Conservation (phyloP, 306 rosid species). For the Lathyrus oleraceus region DNA sequence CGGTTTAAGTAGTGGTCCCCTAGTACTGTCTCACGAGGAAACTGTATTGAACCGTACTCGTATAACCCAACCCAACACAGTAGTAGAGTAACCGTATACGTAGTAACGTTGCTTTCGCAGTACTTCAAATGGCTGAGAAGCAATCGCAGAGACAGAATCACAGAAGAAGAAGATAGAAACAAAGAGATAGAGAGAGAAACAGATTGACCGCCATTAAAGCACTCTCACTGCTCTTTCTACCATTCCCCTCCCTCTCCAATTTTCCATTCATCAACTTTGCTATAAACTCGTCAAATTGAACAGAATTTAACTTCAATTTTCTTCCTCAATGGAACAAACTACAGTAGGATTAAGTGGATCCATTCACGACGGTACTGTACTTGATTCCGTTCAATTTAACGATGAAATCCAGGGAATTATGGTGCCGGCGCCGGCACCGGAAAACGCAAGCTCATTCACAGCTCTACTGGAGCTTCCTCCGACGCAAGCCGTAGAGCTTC, state of each 20-base stretch:
- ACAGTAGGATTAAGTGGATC: conserved; percentile 56
- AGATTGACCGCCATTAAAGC: conserved; percentile 70
- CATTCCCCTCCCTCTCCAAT: neutral
- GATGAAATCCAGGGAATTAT: conserved; percentile 82
- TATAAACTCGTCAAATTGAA: conserved; percentile 24
- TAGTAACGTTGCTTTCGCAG: conserved; percentile 65
- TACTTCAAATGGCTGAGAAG: conserved; percentile 64
- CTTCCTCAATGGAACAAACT: conserved; percentile 54
- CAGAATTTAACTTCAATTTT: conserved; percentile 10
- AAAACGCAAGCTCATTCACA: conserved; percentile 80
- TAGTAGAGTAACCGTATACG: conserved; percentile 35
- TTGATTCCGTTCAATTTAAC: conserved; percentile 78
- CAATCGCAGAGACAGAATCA: conserved; percentile 44
- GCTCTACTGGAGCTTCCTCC: conserved; percentile 93
- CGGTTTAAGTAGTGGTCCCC: conserved; percentile 41
- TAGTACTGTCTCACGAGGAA: conserved; percentile 22
- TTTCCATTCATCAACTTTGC: neutral
- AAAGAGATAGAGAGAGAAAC: neutral
- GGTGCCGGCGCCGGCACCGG: conserved; percentile 62
- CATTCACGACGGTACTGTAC: conserved; percentile 30
- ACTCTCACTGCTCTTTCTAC: conserved; percentile 20
- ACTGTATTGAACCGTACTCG: conserved; percentile 52
- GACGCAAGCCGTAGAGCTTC: conserved; percentile 80
- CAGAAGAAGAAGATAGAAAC: conserved; percentile 11
- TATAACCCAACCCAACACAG: conserved; percentile 42